These are phyloP conservation scores for Termitomyces eurrhizus DNA, from an alignment of 768 basidiomycete genomes.

Conservation along the genomic window DNA sequence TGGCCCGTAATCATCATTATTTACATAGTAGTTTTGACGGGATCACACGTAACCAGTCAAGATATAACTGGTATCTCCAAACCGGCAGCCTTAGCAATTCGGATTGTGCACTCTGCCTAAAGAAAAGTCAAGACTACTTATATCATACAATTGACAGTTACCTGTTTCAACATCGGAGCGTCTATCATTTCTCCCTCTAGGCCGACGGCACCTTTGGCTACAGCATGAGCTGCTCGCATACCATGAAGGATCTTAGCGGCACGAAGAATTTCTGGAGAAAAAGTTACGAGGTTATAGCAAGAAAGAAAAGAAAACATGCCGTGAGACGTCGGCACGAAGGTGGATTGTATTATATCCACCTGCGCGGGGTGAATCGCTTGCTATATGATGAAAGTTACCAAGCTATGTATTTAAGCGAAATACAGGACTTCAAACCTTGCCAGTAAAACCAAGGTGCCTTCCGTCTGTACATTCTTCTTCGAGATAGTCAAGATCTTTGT, in stretches of 20 bases:
- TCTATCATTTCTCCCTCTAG: conserved; percentile 87
- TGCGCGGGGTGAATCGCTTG: conserved; percentile 95
- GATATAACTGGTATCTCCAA: conserved; percentile 40
- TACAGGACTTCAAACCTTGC: conserved; percentile 50
- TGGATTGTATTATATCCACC: conserved; percentile 69
- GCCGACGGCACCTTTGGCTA: conserved; percentile 65
- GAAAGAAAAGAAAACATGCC: conserved; percentile 36
- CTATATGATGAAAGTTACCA: conserved; percentile 29
- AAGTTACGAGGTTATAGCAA: neutral
- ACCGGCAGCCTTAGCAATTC: conserved; percentile 50
- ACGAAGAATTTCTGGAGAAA: conserved; percentile 56
- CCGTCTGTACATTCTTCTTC: conserved; percentile 79
- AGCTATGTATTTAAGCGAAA: neutral
- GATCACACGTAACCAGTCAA: neutral
- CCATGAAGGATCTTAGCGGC: conserved; percentile 68
- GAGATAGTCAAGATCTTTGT: conserved; percentile 66
- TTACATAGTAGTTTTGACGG: neutral
- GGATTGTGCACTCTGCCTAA: conserved; percentile 45
- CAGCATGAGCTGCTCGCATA: conserved; percentile 56
- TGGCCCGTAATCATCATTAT: neutral
- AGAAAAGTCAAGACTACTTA: neutral
- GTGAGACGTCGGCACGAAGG: conserved; percentile 70
- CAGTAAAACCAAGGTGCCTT: conserved; percentile 80
- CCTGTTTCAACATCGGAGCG: conserved; percentile 87
- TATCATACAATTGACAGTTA: conserved; percentile 16